Evolutionary conservation across 805 yeast genomes (phyloP), one percentile per base, ranked within the genome.

Genomic region (Pichia exigua): DNA sequence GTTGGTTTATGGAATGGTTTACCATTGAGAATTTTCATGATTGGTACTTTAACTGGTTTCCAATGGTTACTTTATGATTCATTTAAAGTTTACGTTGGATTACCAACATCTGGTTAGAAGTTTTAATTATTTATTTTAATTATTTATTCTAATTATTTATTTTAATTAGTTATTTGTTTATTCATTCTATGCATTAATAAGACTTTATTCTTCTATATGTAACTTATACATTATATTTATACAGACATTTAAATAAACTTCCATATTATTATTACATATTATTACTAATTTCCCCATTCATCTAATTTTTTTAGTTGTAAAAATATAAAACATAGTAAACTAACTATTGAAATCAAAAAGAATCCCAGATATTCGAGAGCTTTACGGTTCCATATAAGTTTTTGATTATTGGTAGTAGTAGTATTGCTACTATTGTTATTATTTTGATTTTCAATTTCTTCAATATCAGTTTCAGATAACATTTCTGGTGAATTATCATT

Each of bases 41-140:
- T 94, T 68, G 98, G 98, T 75, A 92, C 98, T 10, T 78, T 92
- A 68, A 94, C 98, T 27, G 97, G 97, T 56, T 80, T 86, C 78
- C 99, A 92, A 75, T 92, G 98, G 98, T 78, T 92, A 65, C 79
- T 94, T 56, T 92, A 92, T 73, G 99, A 94, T 70, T 86, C 96
- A 10, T 92, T 92, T 78, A 92, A 92, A 74, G 95, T 90, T n/a
- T 80, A 81, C 61, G 81, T 89, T 53, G 99, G 99, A 8, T 78
- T 92, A 61, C 98, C 98, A 64, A 91, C 98, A 40, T 86, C 96
- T 27, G 98, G 98, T 53, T 65, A 50, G 35, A 18, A 5, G 7
- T 24, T 24, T 24, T 6, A 18, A 17, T 13, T 13, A 7, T 30
- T 30, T 30, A 28, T 28, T 28, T 9, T n/a, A n/a, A n/a, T n/a